Base-by-base conservation (phyloP, 192 early-diverging fungal species). In the Umbelopsis ramanniana region DNA sequence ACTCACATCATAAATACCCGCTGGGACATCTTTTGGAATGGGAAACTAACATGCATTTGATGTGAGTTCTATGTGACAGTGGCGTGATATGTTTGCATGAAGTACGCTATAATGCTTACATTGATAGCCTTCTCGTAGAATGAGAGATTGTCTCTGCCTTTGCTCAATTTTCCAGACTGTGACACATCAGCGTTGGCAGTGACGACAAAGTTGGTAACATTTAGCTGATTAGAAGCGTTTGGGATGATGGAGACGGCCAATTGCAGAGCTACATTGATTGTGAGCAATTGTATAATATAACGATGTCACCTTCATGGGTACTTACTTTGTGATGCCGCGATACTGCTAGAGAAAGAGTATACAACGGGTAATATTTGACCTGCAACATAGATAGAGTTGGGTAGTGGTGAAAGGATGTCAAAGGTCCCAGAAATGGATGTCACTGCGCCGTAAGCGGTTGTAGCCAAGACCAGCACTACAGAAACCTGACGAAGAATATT, bases 351-450 rank as follows among this genome's bases (percentile, higher is more conserved):
- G 33, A 38, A 17, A n/a, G 26, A 4, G 43, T 75, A 75, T 4
- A 75, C 66, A 15, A 69, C 45, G n/a, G 74, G 74, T 8, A 75
- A 47, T 2, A 66, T 75, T 43, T 75, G 74, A 17, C 69, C 57
- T 22, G 74, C 69, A 35, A 75, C 69, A 40, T 70, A 75, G 29
- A 60, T 69, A 22, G 68, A 37, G 35, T 75, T 63, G 19, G 69
- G 50, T 19, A 38, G n/a, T 40, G 74, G 74, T 7, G 55, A 71
- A 63, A 63, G 15, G 12, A 63, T 63, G 1, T 63, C 57, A 35
- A 63, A 63, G 12, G 57, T 63, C 8, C 57, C 57, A 63, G 57
- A 50, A 17, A 50, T 63, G 1, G 33, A 29, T 17, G 57, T 35
- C 33, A 63, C 29, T 6, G 24, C 10, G 26, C 33, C 57, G 33